These are phyloP conservation scores for Penicillium ochrochloron DNA, from an alignment of 495 filamentous ascomycete genomes.

Conservation along the genomic window DNA sequence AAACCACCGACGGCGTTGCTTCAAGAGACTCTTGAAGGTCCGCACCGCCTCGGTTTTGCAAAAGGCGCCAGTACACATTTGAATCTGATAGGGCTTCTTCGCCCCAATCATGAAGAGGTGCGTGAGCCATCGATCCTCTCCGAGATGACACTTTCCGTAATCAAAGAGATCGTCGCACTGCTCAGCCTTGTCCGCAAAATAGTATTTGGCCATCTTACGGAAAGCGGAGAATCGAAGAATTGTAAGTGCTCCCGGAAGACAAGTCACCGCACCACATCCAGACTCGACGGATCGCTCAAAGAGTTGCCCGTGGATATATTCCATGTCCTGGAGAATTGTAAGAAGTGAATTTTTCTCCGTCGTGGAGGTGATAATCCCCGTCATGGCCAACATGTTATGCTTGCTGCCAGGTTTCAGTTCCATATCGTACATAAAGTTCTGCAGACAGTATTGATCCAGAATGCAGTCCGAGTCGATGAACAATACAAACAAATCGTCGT, in stretches of 20 bases:
- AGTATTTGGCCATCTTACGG: constrained; percentile 96
- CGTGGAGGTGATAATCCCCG: constrained; percentile 94
- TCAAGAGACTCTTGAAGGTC: constrained; percentile 81
- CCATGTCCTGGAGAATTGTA: constrained; percentile 95
- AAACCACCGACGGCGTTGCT: constrained; percentile 97
- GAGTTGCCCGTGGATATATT: constrained; percentile 96
- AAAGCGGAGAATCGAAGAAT: constrained; percentile 97
- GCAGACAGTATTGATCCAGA: constrained; percentile 86
- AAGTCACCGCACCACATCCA: constrained; percentile 92
- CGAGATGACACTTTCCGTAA: constrained; percentile 92
- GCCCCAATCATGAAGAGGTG: constrained; percentile 99
- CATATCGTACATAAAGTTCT: constrained; percentile 99
- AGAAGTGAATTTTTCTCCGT: constrained; percentile 88
- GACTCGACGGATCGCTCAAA: constrained; percentile 98
- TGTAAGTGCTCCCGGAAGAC: constrained; percentile 91
- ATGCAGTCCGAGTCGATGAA: constrained; percentile 99
- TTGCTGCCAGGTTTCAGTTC: constrained; percentile 94
- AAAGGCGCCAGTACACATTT: constrained; percentile 96
- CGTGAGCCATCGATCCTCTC: constrained; percentile 96
- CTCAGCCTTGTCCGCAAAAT: constrained; percentile 97
- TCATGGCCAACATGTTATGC: constrained; percentile 97
- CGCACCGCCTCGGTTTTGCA: constrained; percentile 99
- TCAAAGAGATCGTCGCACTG: constrained; percentile 97
- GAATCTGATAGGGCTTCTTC: constrained; percentile 89
- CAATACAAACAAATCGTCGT: constrained; percentile 93